phyloP scores from a whole-genome alignment of 768 basidiomycete genomes.

The Collybia mongolica region DNA sequence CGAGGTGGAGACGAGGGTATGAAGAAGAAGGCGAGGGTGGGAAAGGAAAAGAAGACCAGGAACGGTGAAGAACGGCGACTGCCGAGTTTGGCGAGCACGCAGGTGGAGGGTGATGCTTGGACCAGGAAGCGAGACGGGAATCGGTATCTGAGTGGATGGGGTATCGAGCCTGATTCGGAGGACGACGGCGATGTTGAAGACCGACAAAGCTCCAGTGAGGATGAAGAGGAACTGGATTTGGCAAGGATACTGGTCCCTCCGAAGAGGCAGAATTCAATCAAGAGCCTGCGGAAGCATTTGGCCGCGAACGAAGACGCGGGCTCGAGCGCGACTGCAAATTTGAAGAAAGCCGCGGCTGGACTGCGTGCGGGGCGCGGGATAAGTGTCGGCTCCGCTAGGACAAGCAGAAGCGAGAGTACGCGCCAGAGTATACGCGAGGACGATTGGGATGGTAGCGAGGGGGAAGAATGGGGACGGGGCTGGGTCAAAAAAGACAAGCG shows the following conservation, averaged over 20 bases:
- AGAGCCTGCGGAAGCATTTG: slow-evolving; percentile 66
- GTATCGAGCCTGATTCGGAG: slow-evolving; percentile 18
- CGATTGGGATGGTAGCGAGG: slow-evolving; percentile 23
- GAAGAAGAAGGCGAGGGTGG: slow-evolving; percentile 15
- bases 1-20: slow-evolving; percentile 21
- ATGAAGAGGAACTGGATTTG: slow-evolving; percentile 57
- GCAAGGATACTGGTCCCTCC: slow-evolving; percentile 68
- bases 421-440: slow-evolving; percentile 15
- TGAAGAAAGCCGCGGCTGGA: slow-evolving; percentile 10
- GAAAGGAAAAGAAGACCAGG: slow-evolving; percentile 19
- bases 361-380: slow-evolving; percentile 12
- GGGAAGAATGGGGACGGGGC: slow-evolving; percentile 24
- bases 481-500: slow-evolving; percentile 19
- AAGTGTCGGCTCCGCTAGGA: slow-evolving; percentile 5
- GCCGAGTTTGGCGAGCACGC: slow-evolving; percentile 62
- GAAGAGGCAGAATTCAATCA: slow-evolving; percentile 73
- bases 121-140: slow-evolving; percentile 22
- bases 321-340: slow-evolving; percentile 8
- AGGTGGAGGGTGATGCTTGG: slow-evolving; percentile 60
- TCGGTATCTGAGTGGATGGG: slow-evolving; percentile 30
- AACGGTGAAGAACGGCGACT: slow-evolving; percentile 37
- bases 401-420: slow-evolving; percentile 7
- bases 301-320: slow-evolving; percentile 5
- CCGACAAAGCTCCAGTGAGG: slow-evolving; percentile 24
- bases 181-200: slow-evolving; percentile 46